Evolutionary conservation across 495 filamentous ascomycete species (phyloP), one percentile per base, ranked within the genome.

Genomic region (Hypoxylon fragiforme): DNA sequence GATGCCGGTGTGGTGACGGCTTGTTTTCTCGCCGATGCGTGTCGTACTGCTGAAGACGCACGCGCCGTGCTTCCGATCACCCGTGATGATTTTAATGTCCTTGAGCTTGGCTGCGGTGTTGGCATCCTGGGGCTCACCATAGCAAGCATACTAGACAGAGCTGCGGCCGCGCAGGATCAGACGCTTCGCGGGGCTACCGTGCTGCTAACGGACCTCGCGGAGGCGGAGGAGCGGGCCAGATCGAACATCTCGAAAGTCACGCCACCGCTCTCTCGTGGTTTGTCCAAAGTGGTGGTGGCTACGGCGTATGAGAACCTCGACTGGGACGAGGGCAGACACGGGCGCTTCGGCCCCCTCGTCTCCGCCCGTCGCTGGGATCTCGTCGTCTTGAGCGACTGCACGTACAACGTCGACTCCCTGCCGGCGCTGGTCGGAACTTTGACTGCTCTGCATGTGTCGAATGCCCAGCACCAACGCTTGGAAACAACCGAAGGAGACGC

Each of bases 341-440:
- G 72, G 0, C 21, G 7, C 0, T 73, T 78, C 41, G 72, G 72
- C 3, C 44, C 45, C 0, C 63, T 67, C 13, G 71, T 75, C 3
- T 62, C 60, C 19, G 63, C 71, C 1, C 69, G 67, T 18, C 57
- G 64, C 0, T 84, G 86, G 70, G 87, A 95, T 66, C 61, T 97
- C 24, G 76, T 97, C 16, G 67, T 95, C 3, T 77, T 95, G 1
- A 89, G 91, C 13, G 94, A 98, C 65, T 97, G 94, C 75, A 98
- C 91, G 8, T 98, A 98, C 73, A 98, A 97, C 67, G 77, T 83
- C 24, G 90, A 94, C 66, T 89, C 84, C 36, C 73, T 91, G 28
- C 87, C 87, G 12, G 78, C 83, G 7, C 74, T 98, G 26, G 89
- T 97, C 2, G 71, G 74, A 28, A 89, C 88, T 0, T 73, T 98